Conservation (phyloP, 305 asterid genomes). For the Fraxinus nigra region DNA sequence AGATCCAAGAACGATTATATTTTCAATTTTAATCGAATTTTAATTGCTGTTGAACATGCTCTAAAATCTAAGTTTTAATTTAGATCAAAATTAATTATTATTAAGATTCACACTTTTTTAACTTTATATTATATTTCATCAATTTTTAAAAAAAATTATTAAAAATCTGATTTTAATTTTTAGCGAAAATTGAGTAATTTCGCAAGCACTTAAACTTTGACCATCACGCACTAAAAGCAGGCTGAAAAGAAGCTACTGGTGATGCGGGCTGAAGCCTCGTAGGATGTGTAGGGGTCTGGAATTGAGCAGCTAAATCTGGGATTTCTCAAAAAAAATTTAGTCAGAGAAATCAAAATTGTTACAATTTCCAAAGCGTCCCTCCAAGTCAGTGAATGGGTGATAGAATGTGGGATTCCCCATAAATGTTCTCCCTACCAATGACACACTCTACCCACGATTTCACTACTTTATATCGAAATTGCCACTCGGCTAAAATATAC, state of each 20-base stretch:
- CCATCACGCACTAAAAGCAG: too few species aligned
- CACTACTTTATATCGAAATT: neutral
- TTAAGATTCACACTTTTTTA: too few species aligned
- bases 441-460: conserved; percentile 12
- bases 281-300: neutral
- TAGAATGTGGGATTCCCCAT: conserved; percentile 43
- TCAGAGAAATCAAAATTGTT: conserved; percentile 7
- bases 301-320: neutral
- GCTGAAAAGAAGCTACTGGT: neutral
- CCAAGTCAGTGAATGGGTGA: conserved; percentile 26
- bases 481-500: neutral
- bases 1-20: too few species aligned
- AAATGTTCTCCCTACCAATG: conserved; percentile 11
- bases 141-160: too few species aligned
- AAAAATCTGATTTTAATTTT: too few species aligned
- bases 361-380: conserved; percentile 37
- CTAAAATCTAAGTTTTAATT: too few species aligned
- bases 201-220: too few species aligned
- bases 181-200: too few species aligned
- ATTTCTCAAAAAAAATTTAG: neutral
- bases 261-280: neutral
- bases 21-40: too few species aligned
- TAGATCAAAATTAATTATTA: too few species aligned
- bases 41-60: too few species aligned
- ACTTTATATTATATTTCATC: too few species aligned